Conservation (phyloP, 352 stramenopile genomes). For the Phytophthora pseudosyringae region DNA sequence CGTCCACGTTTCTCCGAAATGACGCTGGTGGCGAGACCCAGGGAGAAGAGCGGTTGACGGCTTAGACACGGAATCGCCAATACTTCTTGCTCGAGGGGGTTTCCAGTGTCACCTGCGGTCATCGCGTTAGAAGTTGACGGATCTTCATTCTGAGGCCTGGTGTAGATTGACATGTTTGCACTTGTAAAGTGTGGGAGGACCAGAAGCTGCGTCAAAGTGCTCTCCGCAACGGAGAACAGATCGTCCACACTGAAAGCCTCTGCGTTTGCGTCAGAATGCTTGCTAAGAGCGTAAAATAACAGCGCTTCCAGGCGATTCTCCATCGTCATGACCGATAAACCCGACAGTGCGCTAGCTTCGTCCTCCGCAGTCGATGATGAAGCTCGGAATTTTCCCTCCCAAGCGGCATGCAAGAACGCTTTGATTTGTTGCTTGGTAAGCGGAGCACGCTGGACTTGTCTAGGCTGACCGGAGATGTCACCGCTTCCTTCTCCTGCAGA, state of each 20-base stretch:
- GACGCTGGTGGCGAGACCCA: constrained; percentile 7
- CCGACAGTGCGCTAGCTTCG: not conserved
- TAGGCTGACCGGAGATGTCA: not conserved
- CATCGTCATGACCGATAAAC: constrained; percentile 33
- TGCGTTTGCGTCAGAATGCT: not conserved
- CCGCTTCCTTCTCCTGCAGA: constrained; percentile 15
- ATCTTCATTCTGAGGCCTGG: not conserved
- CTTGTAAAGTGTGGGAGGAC: constrained; percentile 30
- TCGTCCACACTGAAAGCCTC: constrained; percentile 43
- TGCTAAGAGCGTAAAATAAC: constrained; percentile 35
- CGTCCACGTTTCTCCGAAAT: constrained; percentile 19
- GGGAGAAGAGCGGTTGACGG: constrained; percentile 22
- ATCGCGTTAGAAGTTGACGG: not conserved
- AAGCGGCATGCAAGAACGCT: constrained; percentile 45
- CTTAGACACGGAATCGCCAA: constrained; percentile 28
- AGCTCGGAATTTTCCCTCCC: constrained; percentile 43
- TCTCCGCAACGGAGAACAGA: constrained; percentile 31
- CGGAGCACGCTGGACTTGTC: not conserved
- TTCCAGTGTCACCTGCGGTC: not conserved
- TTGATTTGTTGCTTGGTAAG: constrained; percentile 60
- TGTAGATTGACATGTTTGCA: constrained; percentile 12
- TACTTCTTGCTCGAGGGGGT: constrained; percentile 24
- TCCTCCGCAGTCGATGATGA: not conserved
- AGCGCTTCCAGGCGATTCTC: constrained; percentile 48
- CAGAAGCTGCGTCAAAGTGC: constrained; percentile 23